These are phyloP conservation scores for Aspergillus ellipticus DNA, from an alignment of 495 filamentous ascomycete species.

Conservation along the genomic window DNA sequence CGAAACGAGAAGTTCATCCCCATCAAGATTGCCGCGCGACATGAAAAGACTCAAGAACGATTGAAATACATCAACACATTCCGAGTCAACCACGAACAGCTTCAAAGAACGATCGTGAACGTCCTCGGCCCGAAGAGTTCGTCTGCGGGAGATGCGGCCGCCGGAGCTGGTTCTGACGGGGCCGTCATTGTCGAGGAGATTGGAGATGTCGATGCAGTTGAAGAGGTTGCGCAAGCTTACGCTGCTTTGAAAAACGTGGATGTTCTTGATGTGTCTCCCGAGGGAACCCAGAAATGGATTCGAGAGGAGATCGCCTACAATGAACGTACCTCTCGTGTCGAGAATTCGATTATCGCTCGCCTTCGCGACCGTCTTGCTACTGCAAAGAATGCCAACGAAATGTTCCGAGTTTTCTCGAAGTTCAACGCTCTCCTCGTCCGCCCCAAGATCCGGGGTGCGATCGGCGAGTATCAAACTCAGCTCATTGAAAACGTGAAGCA, in stretches of 20 bases:
- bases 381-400: conserved; percentile 94
- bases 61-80: conserved; percentile 92
- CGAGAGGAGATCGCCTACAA: conserved; percentile 93
- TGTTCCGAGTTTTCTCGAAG: conserved; percentile 99
- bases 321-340: conserved; percentile 90
- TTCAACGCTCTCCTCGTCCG: conserved; percentile 98
- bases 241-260: conserved; percentile 90
- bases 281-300: conserved; percentile 87
- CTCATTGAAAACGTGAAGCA: conserved; percentile 96
- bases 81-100: conserved; percentile 92
- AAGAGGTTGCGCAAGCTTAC: conserved; percentile 93
- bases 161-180: conserved; percentile 49
- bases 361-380: conserved; percentile 90
- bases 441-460: conserved; percentile 95
- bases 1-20: conserved; percentile 96
- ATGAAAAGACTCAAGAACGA: conserved; percentile 80
- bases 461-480: conserved; percentile 94
- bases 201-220: conserved; percentile 96
- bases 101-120: conserved; percentile 91
- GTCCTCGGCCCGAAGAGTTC: conserved; percentile 72
- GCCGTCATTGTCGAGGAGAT: conserved; percentile 83
- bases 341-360: conserved; percentile 97
- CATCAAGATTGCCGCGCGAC: conserved; percentile 85
- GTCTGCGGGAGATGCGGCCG: conserved; percentile 42
- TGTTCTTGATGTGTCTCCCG: conserved; percentile 82